Conservation (phyloP, 75 land plant species). For the Picea sitchensis region DNA sequence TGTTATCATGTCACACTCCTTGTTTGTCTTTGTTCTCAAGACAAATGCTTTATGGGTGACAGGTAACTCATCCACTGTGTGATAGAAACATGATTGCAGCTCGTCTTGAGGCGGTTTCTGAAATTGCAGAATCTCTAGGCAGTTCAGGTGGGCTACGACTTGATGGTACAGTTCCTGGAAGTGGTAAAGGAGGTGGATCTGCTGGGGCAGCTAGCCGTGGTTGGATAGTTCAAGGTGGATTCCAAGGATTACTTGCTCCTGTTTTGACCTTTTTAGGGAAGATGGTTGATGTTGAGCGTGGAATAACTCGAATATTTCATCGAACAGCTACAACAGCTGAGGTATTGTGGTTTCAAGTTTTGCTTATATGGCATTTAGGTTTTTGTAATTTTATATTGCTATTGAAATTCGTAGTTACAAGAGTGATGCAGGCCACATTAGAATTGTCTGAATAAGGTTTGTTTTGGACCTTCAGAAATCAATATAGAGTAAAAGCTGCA, state of each 20-base stretch:
- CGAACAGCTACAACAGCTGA: slow-evolving; percentile 77
- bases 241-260: slow-evolving; percentile 44
- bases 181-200: slow-evolving; percentile 33
- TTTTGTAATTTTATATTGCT: background rate
- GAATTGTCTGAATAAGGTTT: background rate
- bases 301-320: slow-evolving; percentile 91
- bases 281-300: slow-evolving; percentile 90
- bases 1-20: background rate
- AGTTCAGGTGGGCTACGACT: slow-evolving; percentile 18
- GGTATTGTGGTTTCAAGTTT: slow-evolving; percentile 34
- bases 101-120: slow-evolving; percentile 94
- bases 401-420: slow-evolving; percentile 5
- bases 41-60: slow-evolving; percentile 12
- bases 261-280: slow-evolving; percentile 63
- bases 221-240: slow-evolving; percentile 15
- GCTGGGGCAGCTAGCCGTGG: slow-evolving; percentile 31
- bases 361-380: background rate
- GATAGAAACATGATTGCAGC: slow-evolving; percentile 69
- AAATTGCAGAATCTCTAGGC: slow-evolving; percentile 77
- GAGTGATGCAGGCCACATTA: background rate
- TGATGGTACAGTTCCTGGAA: slow-evolving; percentile 28
- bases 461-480: background rate
- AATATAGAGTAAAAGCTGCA: background rate
- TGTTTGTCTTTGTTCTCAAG: background rate
- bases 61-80: slow-evolving; percentile 87